Base-by-base conservation (phyloP, 805 yeast species). In the Metschnikowia baotianmanensis region DNA sequence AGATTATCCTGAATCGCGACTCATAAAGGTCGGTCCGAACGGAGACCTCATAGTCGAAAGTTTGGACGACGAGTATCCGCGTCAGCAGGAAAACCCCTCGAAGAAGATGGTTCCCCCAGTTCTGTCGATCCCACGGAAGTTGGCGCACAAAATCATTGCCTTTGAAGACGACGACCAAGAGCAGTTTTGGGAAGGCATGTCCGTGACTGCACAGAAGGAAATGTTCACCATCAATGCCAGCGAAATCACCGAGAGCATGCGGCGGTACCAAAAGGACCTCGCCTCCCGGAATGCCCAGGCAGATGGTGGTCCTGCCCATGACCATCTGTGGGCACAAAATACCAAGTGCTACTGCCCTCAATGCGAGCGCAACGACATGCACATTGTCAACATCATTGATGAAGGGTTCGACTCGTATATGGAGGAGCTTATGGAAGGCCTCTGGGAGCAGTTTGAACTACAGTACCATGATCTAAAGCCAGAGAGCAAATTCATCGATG, bases 41-140 rank as follows among this genome's bases (percentile, higher is more conserved):
- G 95, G 95, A 6, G 86, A 83, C 50, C 84, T 86, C 5, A 76
- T 85, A 35, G 88, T 86, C 18, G 83, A 84, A 51, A 72, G 77
- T 37, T 55, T 78, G 36, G 72, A 67, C 13, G 66, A 63, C 30
- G 58, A 56, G n/a, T 28, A 38, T 15, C 34, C 41, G 3, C 42
- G 40, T 5, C 40, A 45, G 13, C 9, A 5, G 25, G 38, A 19
- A 15, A 22, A 21, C 16, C 31, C 16, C 17, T 11, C 13, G 22
- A 16, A 22, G 10, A 40, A 18, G n/a, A 27, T 37, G 40, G 42
- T 18, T 23, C 40, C 44, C 8, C 38, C 42, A 4, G 42, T 36
- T 2, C 35, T 31, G 19, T 15, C 27, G 13, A 33, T 37, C 10
- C 41, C 42, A 3, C 17, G 13, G 16, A 29, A 21, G 11, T 24